Percentiles rank a stretch among this genome's conserved stretches.
phyloP scores from a whole-genome alignment of 805 yeast species.

The Diddensiella santjacobensis region DNA sequence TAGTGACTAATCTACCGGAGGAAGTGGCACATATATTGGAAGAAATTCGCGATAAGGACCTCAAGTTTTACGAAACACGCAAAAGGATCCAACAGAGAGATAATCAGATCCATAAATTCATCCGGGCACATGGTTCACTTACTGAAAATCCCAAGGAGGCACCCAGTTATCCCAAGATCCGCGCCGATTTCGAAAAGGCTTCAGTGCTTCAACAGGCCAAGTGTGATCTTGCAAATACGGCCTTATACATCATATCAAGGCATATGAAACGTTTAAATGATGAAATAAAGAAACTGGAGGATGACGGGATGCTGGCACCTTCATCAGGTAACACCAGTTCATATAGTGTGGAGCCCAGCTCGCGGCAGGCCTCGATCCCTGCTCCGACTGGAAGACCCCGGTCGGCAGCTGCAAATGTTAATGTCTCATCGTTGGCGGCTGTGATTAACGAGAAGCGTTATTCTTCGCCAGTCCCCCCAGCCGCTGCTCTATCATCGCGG shows the following conservation, averaged over 20 bases:
- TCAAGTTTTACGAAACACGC: conserved; percentile 59
- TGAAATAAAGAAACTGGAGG: conserved; percentile 70
- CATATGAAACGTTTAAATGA: conserved; percentile 70
- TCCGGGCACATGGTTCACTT: conserved; percentile 76
- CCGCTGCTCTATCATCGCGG: conserved; percentile 12
- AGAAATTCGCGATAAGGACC: conserved; percentile 71
- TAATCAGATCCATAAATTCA: conserved; percentile 74
- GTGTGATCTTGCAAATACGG: conserved; percentile 74
- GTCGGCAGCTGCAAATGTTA: neutral
- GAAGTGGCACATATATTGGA: conserved; percentile 78
- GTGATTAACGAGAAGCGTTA: neutral
- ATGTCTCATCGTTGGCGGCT: neutral
- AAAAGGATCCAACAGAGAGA: conserved; percentile 69
- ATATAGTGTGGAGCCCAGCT: conserved; percentile 7
- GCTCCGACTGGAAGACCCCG: conserved; percentile 5
- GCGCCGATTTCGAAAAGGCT: conserved; percentile 60
- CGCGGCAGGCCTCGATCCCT: conserved; percentile 12
- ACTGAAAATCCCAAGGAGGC: conserved; percentile 79
- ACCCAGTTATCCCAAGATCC: conserved; percentile 58
- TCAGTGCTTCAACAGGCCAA: conserved; percentile 71
- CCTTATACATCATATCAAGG: conserved; percentile 69
- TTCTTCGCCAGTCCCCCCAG: conserved; percentile 1
- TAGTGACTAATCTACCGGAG: conserved; percentile 75
- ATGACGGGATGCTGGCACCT: conserved; percentile 65
- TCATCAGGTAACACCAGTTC: conserved; percentile 7